Percentiles rank a stretch among this genome's conserved stretches.
Evolutionary conservation across 495 filamentous ascomycete genomes (phyloP).

Genomic region (Trypethelium eluteriae): DNA sequence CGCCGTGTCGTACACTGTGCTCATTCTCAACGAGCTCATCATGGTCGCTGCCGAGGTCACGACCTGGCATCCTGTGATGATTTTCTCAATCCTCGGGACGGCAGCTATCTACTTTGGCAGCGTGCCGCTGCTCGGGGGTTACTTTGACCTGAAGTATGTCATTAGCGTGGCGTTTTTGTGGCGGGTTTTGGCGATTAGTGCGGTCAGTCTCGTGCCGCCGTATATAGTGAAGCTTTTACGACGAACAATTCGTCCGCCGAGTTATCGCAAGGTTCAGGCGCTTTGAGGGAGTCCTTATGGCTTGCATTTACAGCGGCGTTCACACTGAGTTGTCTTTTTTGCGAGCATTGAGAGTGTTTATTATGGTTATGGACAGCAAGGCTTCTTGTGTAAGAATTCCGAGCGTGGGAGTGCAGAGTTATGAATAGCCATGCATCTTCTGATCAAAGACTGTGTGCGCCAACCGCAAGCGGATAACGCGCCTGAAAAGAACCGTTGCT

Average conservation of each 20-base stretch:
- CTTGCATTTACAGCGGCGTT: conserved; percentile 2
- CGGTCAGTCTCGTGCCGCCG: conserved; percentile 76
- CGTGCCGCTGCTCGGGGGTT: conserved; percentile 78
- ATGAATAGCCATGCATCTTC: neutral
- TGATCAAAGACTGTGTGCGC: no score
- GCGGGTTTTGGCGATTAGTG: conserved; percentile 71
- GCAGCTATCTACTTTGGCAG: conserved; percentile 68
- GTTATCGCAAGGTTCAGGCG: conserved; percentile 87
- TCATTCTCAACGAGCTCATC: conserved; percentile 88
- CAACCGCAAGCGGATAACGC: no score
- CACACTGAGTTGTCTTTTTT: neutral
- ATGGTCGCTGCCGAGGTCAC: conserved; percentile 97
- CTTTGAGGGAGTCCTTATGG: conserved; percentile 20
- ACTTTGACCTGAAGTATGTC: conserved; percentile 82
- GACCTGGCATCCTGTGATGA: conserved; percentile 96
- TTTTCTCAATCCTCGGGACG: conserved; percentile 73
- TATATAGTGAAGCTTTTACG: conserved; percentile 76
- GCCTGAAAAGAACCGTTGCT: no score
- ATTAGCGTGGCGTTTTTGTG: conserved; percentile 76
- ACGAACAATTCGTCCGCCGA: conserved; percentile 81
- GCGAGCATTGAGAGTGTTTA: neutral
- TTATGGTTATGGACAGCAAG: neutral
- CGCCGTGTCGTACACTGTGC: conserved; percentile 80
- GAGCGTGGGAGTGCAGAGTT: neutral
- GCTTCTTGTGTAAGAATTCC: neutral